Percentiles rank a stretch among this genome's conserved stretches.
Evolutionary conservation across 768 basidiomycete species (phyloP).

Genomic region (Leucogyrophana mollusca): DNA sequence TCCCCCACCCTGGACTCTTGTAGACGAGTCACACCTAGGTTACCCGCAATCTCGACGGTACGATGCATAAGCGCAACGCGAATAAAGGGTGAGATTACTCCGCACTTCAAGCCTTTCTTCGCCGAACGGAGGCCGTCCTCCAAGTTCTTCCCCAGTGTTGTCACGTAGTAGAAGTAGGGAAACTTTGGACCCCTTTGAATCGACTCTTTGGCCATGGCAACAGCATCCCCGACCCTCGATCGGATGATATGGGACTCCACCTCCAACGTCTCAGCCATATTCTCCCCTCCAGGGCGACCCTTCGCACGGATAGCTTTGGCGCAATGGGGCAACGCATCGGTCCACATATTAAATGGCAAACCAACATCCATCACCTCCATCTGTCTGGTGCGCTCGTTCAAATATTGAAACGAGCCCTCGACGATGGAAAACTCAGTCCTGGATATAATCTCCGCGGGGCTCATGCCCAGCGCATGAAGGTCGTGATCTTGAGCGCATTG

Average conservation of each 20-base stretch:
- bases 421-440: slow-evolving; percentile 60
- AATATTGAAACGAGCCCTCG: slow-evolving; percentile 51
- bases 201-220: slow-evolving; percentile 42
- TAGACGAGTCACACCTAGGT: slow-evolving; percentile 50
- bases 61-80: slow-evolving; percentile 56
- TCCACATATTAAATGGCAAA: slow-evolving; percentile 59
- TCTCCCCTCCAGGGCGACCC: slow-evolving; percentile 40
- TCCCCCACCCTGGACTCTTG: slow-evolving; percentile 42
- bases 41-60: slow-evolving; percentile 59
- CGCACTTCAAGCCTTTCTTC: slow-evolving; percentile 66
- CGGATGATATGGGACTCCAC: slow-evolving; percentile 58
- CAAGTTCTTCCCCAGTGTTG: slow-evolving; percentile 48
- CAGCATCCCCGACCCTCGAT: slow-evolving; percentile 46
- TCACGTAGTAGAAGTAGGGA: slow-evolving; percentile 65
- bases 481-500: slow-evolving; percentile 44
- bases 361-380: slow-evolving; percentile 43
- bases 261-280: slow-evolving; percentile 63
- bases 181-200: slow-evolving; percentile 55
- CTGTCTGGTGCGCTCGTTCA: slow-evolving; percentile 41
- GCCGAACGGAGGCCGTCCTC: slow-evolving; percentile 56
- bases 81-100: slow-evolving; percentile 52
- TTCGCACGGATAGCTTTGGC: slow-evolving; percentile 52
- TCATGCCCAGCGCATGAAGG: slow-evolving; percentile 49
- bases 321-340: slow-evolving; percentile 58
- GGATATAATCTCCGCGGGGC: slow-evolving; percentile 48